phyloP scores from a whole-genome alignment of 495 filamentous ascomycete genomes.

The Podospora pseudopauciseta region DNA sequence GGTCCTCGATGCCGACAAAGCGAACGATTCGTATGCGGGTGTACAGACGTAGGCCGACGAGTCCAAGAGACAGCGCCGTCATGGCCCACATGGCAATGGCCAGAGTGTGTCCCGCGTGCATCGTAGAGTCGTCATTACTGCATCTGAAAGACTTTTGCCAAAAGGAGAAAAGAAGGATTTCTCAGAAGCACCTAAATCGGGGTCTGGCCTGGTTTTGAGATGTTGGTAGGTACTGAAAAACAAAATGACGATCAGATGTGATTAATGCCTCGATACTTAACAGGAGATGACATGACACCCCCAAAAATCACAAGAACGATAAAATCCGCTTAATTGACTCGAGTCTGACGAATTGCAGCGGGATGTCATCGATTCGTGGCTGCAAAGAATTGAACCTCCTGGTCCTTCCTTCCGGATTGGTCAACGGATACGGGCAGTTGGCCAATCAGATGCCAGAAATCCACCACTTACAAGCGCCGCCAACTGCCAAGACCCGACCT shows the following conservation, averaged over 20 bases:
- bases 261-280: not conserved
- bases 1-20: slow-evolving; percentile 39
- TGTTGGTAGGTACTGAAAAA: not conserved
- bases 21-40: slow-evolving; percentile 36
- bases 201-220: slow-evolving; percentile 1
- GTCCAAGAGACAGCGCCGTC: slow-evolving; percentile 29
- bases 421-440: not conserved
- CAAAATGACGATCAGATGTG: not conserved
- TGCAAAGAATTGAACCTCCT: not conserved
- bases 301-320: not conserved
- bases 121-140: slow-evolving; percentile 17
- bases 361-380: not conserved
- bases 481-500: slow-evolving; percentile 7
- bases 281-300: not conserved
- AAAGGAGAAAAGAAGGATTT: not conserved
- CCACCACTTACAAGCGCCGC: not conserved
- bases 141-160: not conserved
- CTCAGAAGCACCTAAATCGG: not conserved
- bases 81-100: slow-evolving; percentile 39
- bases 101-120: slow-evolving; percentile 31
- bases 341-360: not conserved
- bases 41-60: slow-evolving; percentile 37
- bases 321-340: not conserved
- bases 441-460: not conserved
- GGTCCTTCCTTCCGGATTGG: slow-evolving; percentile 3